Base-by-base conservation (phyloP, 208 protist genomes). In the Acanthamoeba quina region DNA sequence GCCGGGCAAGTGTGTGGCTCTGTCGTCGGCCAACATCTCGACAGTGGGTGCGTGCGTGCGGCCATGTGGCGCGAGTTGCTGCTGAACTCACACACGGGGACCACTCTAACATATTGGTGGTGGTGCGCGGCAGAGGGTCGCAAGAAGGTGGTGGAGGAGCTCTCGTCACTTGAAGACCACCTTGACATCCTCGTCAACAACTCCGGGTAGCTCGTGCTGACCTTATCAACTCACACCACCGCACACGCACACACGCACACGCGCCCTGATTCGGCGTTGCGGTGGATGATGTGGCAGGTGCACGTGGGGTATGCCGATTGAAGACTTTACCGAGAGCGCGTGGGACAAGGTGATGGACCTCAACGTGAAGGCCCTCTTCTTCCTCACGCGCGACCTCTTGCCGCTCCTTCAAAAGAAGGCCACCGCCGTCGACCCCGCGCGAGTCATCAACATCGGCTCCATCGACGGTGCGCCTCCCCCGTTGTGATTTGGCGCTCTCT, bases 311-410 rank as follows among this genome's bases (percentile, higher is more conserved):
- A 93, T 37, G 72, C 56, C 37, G 7, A 60, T 96, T 0, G 95
- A 96, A 26, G 62, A 44, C n/a, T 96, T 90, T 47, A 83, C 92
- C 49, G 95, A 94, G 31, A 17, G 6, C 19, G 95, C 85, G n/a
- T 96, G 91, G 91, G 95, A 96, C 90, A 96, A 96, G 56, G 93
- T 96, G 29, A 72, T 96, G 17, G 68, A 66, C 44, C 70, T 92
- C 82, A 90, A 90, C 82, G 15, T 90, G 29, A 92, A 94, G 78
- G 92, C 93, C 26, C 62, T 96, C 31, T 96, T 96, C 56, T 82
- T 92, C 86, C n/a, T 94, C 15, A 96, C 92, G 13, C 66, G 90
- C 9, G 56, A 62, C 31, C 54, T 54, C 44, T 44, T 95, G 44
- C 93, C 95, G 64, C 80, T 95, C 6, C 54, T 96, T 13, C 60